Percentiles rank a stretch among this genome's conserved stretches.
These are phyloP conservation scores for Penicillium macrosclerotiorum DNA, from an alignment of 495 filamentous ascomycete genomes.

Conservation along the genomic window DNA sequence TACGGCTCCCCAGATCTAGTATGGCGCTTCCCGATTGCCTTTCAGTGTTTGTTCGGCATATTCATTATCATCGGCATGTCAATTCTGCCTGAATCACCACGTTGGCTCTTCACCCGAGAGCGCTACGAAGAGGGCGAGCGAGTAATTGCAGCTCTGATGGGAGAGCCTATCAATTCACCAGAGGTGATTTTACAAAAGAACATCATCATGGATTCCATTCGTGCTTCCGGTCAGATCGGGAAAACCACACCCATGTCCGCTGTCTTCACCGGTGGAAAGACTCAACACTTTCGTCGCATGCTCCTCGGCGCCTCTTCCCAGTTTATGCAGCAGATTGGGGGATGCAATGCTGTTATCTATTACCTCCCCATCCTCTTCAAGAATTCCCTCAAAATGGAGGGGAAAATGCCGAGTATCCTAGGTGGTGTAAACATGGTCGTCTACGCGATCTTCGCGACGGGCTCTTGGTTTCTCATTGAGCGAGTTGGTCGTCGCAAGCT, in stretches of 20 bases:
- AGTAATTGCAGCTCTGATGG: constrained; percentile 68
- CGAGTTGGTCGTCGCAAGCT: constrained; percentile 71
- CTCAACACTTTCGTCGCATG: constrained; percentile 50
- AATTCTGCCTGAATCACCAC: constrained; percentile 73
- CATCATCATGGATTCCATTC: constrained; percentile 74
- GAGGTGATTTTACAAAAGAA: constrained; percentile 59
- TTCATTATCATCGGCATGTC: constrained; percentile 62
- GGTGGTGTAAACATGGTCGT: constrained; percentile 84
- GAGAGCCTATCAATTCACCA: constrained; percentile 54
- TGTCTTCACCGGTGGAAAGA: constrained; percentile 40
- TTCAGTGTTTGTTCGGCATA: constrained; percentile 73
- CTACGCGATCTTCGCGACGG: constrained; percentile 73
- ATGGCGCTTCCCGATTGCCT: constrained; percentile 84
- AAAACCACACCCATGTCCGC: not conserved
- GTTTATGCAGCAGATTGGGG: constrained; percentile 76
- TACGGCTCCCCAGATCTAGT: constrained; percentile 63
- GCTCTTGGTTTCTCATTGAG: constrained; percentile 85
- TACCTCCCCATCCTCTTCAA: constrained; percentile 79
- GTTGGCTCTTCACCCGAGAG: constrained; percentile 68
- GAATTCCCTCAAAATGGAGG: constrained; percentile 55
- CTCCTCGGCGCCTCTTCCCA: constrained; percentile 59
- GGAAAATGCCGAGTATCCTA: constrained; percentile 69
- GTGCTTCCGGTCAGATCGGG: constrained; percentile 53
- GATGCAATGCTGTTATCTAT: constrained; percentile 84
- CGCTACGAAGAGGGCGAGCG: constrained; percentile 66